A percentile compares a stretch with the other conserved stretches of the same genome.
Evolutionary conservation across 208 protist genomes (phyloP).

Genomic region (Crithidia thermophila): DNA sequence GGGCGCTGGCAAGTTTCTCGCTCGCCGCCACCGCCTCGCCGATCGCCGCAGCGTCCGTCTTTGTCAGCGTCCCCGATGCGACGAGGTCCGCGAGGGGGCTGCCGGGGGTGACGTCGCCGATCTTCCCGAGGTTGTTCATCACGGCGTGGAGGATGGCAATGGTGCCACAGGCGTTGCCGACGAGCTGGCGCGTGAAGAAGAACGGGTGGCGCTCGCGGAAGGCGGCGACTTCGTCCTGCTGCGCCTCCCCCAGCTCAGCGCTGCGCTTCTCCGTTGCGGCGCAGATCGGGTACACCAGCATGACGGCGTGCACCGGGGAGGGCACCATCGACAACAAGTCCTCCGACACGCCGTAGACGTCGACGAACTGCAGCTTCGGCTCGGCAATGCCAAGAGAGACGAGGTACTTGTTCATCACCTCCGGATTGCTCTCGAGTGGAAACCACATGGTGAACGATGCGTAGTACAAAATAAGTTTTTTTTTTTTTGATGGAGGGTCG

Average conservation of each 20-base stretch:
- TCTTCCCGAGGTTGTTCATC: conserved; percentile 83
- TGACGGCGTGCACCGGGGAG: conserved; percentile 80
- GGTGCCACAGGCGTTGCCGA: conserved; percentile 96
- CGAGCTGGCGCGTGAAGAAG: conserved; percentile 93
- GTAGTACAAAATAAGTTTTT: conserved; percentile 2
- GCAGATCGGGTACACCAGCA: conserved; percentile 94
- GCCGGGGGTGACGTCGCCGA: conserved; percentile 45
- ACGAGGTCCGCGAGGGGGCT: conserved; percentile 38
- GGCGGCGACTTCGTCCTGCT: conserved; percentile 40
- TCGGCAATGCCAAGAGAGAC: conserved; percentile 51
- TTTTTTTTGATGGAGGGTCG: no score
- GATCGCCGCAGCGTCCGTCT: conserved; percentile 1
- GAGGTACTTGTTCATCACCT: conserved; percentile 90
- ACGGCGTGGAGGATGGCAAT: conserved; percentile 94
- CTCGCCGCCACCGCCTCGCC: conserved; percentile 54
- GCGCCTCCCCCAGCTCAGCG: conserved; percentile 15
- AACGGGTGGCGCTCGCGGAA: conserved; percentile 54
- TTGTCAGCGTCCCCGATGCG: not conserved
- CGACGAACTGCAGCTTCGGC: conserved; percentile 72
- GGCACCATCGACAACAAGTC: conserved; percentile 94
- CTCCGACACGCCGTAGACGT: conserved; percentile 92
- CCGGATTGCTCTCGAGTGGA: conserved; percentile 95
- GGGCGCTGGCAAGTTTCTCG: conserved; percentile 46
- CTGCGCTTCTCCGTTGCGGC: conserved; percentile 34
- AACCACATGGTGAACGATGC: conserved; percentile 73